Conservation (phyloP, 2,329 filamentous ascomycete genomes). For the Phyllosticta citriasiana region DNA sequence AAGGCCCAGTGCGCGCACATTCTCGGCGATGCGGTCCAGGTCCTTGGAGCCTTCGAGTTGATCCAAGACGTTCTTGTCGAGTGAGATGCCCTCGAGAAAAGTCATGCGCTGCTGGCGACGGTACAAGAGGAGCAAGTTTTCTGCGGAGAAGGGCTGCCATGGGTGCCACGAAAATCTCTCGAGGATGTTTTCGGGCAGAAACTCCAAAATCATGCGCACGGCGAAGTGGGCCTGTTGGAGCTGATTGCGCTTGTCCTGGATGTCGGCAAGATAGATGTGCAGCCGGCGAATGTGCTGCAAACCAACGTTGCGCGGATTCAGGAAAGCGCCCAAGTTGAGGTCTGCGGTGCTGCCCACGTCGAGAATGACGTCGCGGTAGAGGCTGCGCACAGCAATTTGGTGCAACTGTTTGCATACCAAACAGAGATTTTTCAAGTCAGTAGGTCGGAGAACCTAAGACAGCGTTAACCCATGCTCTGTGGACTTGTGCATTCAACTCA, state of each 20-base stretch:
- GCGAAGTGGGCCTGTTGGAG: constrained; percentile 37
- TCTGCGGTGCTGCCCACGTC: constrained; percentile 37
- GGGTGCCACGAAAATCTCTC: constrained; percentile 43
- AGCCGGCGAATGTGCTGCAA: constrained; percentile 37
- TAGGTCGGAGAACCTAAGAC: constrained; percentile 33
- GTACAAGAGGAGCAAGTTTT: constrained; percentile 39
- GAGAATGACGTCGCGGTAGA: constrained; percentile 38
- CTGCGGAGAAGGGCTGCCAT: constrained; percentile 37
- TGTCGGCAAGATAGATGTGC: constrained; percentile 36
- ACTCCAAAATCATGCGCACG: constrained; percentile 39
- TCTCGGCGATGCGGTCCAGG: constrained; percentile 31
- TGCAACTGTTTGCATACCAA: constrained; percentile 38
- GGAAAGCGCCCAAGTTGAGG: constrained; percentile 33
- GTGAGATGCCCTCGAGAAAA: constrained; percentile 38
- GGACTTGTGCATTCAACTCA: constrained; percentile 1
- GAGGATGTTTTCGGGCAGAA: constrained; percentile 38
- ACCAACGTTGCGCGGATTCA: constrained; percentile 38
- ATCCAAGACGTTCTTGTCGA: constrained; percentile 32
- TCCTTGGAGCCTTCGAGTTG: constrained; percentile 33
- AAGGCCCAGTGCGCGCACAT: constrained; percentile 34
- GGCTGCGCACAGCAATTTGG: constrained; percentile 34
- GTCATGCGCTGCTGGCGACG: constrained; percentile 39
- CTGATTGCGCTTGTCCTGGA: constrained; percentile 35
- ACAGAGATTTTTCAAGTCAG: constrained; percentile 38
- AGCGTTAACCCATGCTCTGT: constrained; percentile 8